Evolutionary conservation across 2,329 filamentous ascomycete species (phyloP), one percentile per base, ranked within the genome.

Genomic region (Talaromyces sp.): DNA sequence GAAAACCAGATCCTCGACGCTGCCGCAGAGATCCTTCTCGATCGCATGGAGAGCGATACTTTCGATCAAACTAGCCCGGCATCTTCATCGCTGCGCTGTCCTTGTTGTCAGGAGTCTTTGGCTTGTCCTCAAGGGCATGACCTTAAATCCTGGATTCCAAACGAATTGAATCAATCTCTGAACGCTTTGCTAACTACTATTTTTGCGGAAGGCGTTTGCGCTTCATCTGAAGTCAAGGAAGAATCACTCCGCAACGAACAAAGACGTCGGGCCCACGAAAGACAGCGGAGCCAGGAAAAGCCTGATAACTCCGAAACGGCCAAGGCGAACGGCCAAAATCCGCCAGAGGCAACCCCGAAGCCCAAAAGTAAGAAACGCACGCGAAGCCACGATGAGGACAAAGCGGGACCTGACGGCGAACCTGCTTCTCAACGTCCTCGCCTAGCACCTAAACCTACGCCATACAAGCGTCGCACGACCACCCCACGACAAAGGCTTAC

Each of bases 311-410:
- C 14, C 14, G 16, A 53, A 9, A 27, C 44, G n/a, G 50, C 7
- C 3, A 53, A 53, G 14, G 28, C 4, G 28, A 53, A 53, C 16
- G 50, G 50, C 12, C 23, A 53, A 34, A 52, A 51, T 5, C 10
- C 18, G 1, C 28, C 52, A 18, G 28, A 56, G 14, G 18, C 34
- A 30, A 36, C 52, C 51, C 52, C 61, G n/a, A 57, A 57, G 31
- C 52, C 16, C 40, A 59, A 56, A 31, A 52, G 61, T 42, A 62
- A 59, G 44, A 62, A 62, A 23, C 61, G 57, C 14, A 40, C 56
- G 27, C 44, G 57, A 28, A 57, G 58, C 14, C 31, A 51, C 9
- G 50, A 59, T 8, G 42, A 59, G 9, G 61, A 62, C 5, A 53
- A 58, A 27, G 28, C 7, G 23, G n/a, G n/a, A 56, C 27, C 44